These are phyloP conservation scores for Lactifluus piperatus DNA, from an alignment of 768 basidiomycete genomes.

Conservation along the genomic window DNA sequence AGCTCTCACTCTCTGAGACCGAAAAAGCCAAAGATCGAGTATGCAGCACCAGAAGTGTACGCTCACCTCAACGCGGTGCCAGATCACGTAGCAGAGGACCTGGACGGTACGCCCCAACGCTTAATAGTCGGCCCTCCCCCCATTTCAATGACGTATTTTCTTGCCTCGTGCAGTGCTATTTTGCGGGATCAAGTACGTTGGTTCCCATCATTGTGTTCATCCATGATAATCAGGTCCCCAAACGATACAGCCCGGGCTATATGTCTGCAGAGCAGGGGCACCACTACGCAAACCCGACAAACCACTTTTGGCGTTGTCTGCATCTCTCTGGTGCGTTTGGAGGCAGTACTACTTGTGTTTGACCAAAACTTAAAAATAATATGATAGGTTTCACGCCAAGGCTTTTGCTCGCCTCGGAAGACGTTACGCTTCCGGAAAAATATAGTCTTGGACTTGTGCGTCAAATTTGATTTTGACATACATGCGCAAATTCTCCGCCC, in stretches of 20 bases:
- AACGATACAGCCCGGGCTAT: conserved; percentile 47
- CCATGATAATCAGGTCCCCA: not conserved
- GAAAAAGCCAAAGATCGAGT: conserved; percentile 32
- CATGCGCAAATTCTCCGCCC: too few relatives aligned
- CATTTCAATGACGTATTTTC: not conserved
- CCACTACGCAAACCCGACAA: conserved; percentile 72
- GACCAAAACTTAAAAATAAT: not conserved
- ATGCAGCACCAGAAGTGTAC: conserved; percentile 44
- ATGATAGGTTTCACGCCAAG: conserved; percentile 48
- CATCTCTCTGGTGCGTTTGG: conserved; percentile 46
- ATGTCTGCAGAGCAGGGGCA: conserved; percentile 63
- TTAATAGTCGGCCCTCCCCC: too few relatives aligned
- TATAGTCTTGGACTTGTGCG: conserved; percentile 63
- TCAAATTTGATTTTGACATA: conserved; percentile 5
- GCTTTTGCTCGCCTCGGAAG: conserved; percentile 47
- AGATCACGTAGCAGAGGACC: conserved; percentile 42
- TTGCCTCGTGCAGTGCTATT: conserved; percentile 48
- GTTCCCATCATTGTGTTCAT: not conserved
- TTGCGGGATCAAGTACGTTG: conserved; percentile 72
- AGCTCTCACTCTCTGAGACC: not conserved
- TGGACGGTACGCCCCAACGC: conserved; percentile 42
- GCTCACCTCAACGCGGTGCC: conserved; percentile 41
- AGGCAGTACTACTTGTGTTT: not conserved
- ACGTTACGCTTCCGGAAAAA: conserved; percentile 45
- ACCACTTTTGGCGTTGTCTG: conserved; percentile 77